Conservation (phyloP, 257 asterid genomes). For the Ajuga chamaepitys region DNA sequence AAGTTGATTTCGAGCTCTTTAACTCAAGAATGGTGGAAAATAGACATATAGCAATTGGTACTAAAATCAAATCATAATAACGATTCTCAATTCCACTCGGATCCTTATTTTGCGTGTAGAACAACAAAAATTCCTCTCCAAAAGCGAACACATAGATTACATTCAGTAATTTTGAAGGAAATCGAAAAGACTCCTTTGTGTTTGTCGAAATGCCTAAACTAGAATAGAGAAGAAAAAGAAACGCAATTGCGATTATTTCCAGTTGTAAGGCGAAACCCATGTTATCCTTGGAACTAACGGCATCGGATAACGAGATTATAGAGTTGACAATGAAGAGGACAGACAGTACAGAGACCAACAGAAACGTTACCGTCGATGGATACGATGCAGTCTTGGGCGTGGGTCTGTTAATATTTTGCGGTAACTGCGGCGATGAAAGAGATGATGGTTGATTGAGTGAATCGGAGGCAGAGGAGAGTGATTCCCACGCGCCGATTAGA, state of each 20-base stretch:
- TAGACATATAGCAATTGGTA: slow-evolving; percentile 63
- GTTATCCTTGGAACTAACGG: slow-evolving; percentile 44
- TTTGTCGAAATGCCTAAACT: slow-evolving; percentile 45
- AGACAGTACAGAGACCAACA: slow-evolving; percentile 47
- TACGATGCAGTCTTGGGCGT: slow-evolving; percentile 13
- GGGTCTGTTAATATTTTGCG: slow-evolving; percentile 7
- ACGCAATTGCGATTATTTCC: slow-evolving; percentile 53
- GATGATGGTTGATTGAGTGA: slow-evolving; percentile 18
- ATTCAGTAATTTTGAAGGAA: slow-evolving; percentile 44
- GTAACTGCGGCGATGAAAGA: slow-evolving; percentile 16
- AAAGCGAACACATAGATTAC: slow-evolving; percentile 63
- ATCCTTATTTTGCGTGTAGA: slow-evolving; percentile 67
- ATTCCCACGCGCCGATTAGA: slow-evolving; percentile 72
- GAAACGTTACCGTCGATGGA: slow-evolving; percentile 48
- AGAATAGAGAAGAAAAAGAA: slow-evolving; percentile 58
- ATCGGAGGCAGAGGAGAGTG: slow-evolving; percentile 34
- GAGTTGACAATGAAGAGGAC: slow-evolving; percentile 50
- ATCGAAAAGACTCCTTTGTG: slow-evolving; percentile 23
- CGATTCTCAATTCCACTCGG: slow-evolving; percentile 82
- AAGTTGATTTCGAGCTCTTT: slow-evolving; percentile 40
- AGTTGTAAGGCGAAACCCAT: slow-evolving; percentile 65
- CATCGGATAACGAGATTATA: slow-evolving; percentile 59
- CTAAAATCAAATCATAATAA: slow-evolving; percentile 66
- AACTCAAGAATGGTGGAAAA: slow-evolving; percentile 69
- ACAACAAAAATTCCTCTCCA: slow-evolving; percentile 69